Evolutionary conservation across 108 stramenopile genomes (phyloP), one percentile per base, ranked within the genome.

Genomic region (Nitzschia palea): DNA sequence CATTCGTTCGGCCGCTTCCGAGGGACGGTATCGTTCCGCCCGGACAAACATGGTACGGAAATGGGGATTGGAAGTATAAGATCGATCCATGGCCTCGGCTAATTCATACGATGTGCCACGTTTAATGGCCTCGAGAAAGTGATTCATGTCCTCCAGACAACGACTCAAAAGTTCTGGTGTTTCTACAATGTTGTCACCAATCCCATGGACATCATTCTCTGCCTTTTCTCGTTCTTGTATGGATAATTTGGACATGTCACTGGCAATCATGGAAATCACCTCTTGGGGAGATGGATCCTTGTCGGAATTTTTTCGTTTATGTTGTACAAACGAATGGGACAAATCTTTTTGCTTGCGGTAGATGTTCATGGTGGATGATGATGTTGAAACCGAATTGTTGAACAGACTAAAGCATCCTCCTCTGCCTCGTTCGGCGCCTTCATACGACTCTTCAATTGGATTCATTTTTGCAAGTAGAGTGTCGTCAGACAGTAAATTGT

Each of bases 41-140:
- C 74, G 68, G 27, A 76, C 31, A 51, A 76, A 76, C 53, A 62
- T 65, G 53, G 65, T 52, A 23, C 69, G 68, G 55, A 76, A 70
- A 15, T 40, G 33, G 4, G 10, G 31, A 14, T 53, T 47, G 28
- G 14, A 76, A 68, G 28, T 74, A 72, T 26, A 60, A 62, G 18
- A 10, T 26, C 33, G 56, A 45, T 65, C 51, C 57, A 35, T 28
- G 6, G 15, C 4, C 30, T 35, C 29, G 1, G 67, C 67, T 1
- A 33, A 2, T 1, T 59, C 44, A 27, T 68, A 68, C 8, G 67
- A 55, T 0, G 44, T 32, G 1, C 33, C 35, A 40, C 17, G 23
- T 22, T 66, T 52, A 10, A 52, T 27, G 12, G 3, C 4, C 6
- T 60, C 36, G 18, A 60, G 22, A 22, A 37, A 3, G 10, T 28